Base-by-base conservation (phyloP, 106 monocot genomes). In the Vanilla planifolia region DNA sequence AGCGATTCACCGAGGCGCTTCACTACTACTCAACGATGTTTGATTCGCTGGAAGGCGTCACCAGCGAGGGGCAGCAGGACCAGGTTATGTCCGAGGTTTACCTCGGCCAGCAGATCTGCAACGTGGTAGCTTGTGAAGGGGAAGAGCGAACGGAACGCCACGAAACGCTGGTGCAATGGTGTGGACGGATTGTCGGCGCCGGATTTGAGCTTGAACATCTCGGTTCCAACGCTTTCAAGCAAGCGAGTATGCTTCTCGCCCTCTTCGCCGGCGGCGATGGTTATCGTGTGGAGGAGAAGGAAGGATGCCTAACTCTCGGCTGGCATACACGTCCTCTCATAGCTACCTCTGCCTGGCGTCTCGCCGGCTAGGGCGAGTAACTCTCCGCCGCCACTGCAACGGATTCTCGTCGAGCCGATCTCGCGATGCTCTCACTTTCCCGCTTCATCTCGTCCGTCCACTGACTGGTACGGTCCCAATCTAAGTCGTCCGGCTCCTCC, bases 21-120 rank as follows among this genome's bases (percentile, higher is more conserved):
- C 95, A 96, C 76, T 95, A 95, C 71, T 95, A 95, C 64, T 94
- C 89, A 3, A 86, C 86, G 59, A 89, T 95, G 95, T 95, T 94
- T 63, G 94, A 94, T 60, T 94, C 89, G 10, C 64, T 94, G 44
- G 94, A 89, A 52, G 77, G 82, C 61, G 72, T 64, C 24, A 19
- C 10, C 26, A 47, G 34, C 6, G 52, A 60, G 35, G 59, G 57
- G 33, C 46, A 59, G 25, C 64, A 71, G 66, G 80, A 75, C 64
- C 80, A 71, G 43, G 42, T 75, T 62, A 88, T 88, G 88, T 64
- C 92, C 40, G 92, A 93, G 81, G 73, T 88, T 9, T 93, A 93
- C 62, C 67, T 93, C 29, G 92, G 92, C 33, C 66, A 74, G 45
- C 88, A 93, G 74, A 93, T 93, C 67, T 93, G 78, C 66, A 80